Percentiles rank a stretch among this genome's conserved stretches.
These are phyloP conservation scores for Arctium lappa DNA, from an alignment of 129 eudicot genomes.

Conservation along the genomic window DNA sequence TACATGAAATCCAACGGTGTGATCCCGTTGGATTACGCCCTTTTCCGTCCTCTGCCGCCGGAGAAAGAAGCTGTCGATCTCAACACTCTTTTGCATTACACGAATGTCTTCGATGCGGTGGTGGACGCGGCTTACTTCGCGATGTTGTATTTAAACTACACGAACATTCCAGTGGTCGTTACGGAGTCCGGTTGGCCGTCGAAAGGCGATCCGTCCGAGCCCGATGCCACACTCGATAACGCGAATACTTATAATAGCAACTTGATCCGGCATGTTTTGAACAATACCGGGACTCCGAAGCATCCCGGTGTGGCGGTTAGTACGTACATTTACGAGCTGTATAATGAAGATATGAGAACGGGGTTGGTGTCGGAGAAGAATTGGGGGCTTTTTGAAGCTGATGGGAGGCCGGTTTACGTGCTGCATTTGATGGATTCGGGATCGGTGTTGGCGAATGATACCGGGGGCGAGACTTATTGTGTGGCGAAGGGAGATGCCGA, in stretches of 20 bases:
- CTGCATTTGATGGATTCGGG: slow-evolving; percentile 71
- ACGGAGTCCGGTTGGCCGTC: slow-evolving; percentile 51
- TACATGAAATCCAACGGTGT: slow-evolving; percentile 30
- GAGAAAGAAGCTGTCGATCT: slow-evolving; percentile 33
- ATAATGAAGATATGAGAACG: slow-evolving; percentile 69
- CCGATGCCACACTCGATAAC: slow-evolving; percentile 30
- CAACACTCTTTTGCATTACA: slow-evolving; percentile 37
- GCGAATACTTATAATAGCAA: slow-evolving; percentile 33
- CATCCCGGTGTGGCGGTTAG: slow-evolving; percentile 68
- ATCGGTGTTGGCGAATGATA: slow-evolving; percentile 60
- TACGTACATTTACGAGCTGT: slow-evolving; percentile 79
- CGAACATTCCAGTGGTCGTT: slow-evolving; percentile 34
- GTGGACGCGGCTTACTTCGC: slow-evolving; percentile 42
- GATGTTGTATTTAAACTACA: slow-evolving; percentile 34
- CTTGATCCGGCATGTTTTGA: slow-evolving; percentile 50
- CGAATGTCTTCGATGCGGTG: slow-evolving; percentile 35
- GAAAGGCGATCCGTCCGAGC: slow-evolving; percentile 25
- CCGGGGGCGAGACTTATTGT: slow-evolving; percentile 63
- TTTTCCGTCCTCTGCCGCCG: slow-evolving; percentile 32
- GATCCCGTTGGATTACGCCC: slow-evolving; percentile 45
- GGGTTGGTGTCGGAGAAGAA: slow-evolving; percentile 66
- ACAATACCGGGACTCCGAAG: slow-evolving; percentile 84
- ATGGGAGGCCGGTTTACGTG: slow-evolving; percentile 67
- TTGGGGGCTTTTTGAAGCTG: slow-evolving; percentile 75
- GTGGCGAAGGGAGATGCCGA: slow-evolving; percentile 69